A percentile compares a stretch with the other conserved stretches of the same genome.
Evolutionary conservation across 768 basidiomycete species (phyloP).

Genomic region (Calocybe cyanea): DNA sequence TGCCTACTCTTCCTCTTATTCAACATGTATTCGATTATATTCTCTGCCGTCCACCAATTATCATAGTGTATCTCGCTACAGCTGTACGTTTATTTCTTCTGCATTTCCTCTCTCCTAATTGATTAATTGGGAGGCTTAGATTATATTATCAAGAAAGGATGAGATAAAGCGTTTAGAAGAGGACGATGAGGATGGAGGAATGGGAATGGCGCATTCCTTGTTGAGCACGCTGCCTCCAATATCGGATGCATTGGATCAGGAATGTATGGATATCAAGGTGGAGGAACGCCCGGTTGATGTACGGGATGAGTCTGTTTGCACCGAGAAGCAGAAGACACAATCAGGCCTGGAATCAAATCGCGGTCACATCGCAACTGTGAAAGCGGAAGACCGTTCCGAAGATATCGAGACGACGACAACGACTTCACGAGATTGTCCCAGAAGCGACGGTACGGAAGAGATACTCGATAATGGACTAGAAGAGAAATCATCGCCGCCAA

Average conservation of each 20-base stretch:
- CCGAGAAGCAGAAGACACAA: background rate
- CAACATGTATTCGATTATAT: constrained; percentile 93
- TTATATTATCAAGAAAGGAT: constrained; percentile 68
- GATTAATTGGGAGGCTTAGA: constrained; percentile 34
- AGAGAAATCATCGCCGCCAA: background rate
- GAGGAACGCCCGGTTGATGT: background rate
- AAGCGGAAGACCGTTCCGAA: background rate
- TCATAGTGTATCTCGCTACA: constrained; percentile 76
- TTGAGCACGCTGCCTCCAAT: constrained; percentile 64
- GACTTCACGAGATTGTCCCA: background rate
- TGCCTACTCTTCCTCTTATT: constrained; percentile 83
- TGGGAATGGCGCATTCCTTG: constrained; percentile 72
- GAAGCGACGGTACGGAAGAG: too few relatives aligned
- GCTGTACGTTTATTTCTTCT: constrained; percentile 54
- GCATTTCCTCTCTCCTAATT: background rate
- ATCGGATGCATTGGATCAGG: constrained; percentile 22
- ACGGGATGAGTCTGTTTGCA: too few relatives aligned
- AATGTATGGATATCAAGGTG: background rate
- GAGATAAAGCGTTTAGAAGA: constrained; percentile 58
- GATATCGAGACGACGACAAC: background rate
- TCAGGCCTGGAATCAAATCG: background rate
- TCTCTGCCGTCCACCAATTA: constrained; percentile 76
- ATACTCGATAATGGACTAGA: background rate
- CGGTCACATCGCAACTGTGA: background rate
- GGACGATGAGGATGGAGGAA: constrained; percentile 60